phyloP scores from a whole-genome alignment of 1,139 yeast species.

The Cylindricascospora bacillispora region DNA sequence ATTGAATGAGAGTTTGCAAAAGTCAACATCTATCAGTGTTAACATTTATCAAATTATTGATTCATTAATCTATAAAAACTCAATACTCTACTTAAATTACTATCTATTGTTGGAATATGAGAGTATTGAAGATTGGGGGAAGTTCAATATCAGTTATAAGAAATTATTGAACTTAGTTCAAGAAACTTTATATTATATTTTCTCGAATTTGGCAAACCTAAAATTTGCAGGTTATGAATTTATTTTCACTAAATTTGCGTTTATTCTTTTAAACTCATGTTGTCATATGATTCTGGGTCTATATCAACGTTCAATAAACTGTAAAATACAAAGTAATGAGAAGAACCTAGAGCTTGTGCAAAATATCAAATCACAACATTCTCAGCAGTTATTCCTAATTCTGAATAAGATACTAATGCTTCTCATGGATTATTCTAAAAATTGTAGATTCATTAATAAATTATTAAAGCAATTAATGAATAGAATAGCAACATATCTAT shows the following conservation, averaged over 20 bases:
- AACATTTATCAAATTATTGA: conserved; percentile 17
- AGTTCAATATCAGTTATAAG: conserved; percentile 11
- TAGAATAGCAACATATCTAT: conserved; percentile 11
- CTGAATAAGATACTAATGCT: conserved; percentile 20
- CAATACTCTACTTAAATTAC: conserved; percentile 14
- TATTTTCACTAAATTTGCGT: conserved; percentile 17
- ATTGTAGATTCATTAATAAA: conserved; percentile 16
- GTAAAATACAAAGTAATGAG: conserved; percentile 1
- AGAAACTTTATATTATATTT: conserved; percentile 21
- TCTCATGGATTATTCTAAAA: conserved; percentile 21
- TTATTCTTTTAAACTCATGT: conserved; percentile 12
- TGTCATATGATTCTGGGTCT: conserved; percentile 17
- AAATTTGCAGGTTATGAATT: conserved; percentile 24
- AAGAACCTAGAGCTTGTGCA: too few relatives aligned
- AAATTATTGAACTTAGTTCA: conserved; percentile 18
- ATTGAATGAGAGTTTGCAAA: conserved; percentile 13
- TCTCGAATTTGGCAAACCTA: conserved; percentile 22
- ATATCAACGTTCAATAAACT: conserved; percentile 12
- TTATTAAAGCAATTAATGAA: conserved; percentile 10
- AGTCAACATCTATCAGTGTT: conserved; percentile 15
- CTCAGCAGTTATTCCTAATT: conserved; percentile 7
- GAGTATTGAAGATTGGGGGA: conserved; percentile 9
- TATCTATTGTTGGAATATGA: conserved; percentile 19
- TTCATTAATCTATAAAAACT: conserved; percentile 18
- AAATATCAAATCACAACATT: conserved; percentile 2